Base-by-base conservation (phyloP, 176 grass and related monocot genomes). In the Coix lacrymajobi region DNA sequence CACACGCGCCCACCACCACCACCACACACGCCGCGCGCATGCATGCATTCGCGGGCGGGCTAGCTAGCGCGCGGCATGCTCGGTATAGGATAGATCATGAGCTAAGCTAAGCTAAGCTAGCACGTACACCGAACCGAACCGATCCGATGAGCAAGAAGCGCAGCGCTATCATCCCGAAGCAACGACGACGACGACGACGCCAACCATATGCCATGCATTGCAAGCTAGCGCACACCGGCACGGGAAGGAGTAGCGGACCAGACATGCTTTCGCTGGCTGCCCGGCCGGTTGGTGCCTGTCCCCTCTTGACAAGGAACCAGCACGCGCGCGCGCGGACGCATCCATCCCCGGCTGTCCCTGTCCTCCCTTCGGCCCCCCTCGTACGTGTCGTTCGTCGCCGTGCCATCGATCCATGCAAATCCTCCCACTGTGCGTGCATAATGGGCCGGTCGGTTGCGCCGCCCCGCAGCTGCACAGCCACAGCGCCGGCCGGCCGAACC, bases 241-340 rank as follows among this genome's bases (percentile, higher is more conserved):
- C 52, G 20, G 8, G 56, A 11, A 3, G 56, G n/a, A 1, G 57
- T 61, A 16, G 13, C 41, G n/a, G n/a, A 70, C 48, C 69, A 29
- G 61, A 30, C 71, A 84, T 49, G 82, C 82, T 77, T 76, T 65
- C 19, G 20, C 5, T 43, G 24, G 10, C 26, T 10, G 58, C 43
- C 11, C 31, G 60, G 29, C 32, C 73, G 61, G 72, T 84, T 76
- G 82, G 62, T 68, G 82, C 7, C 63, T 77, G 73, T 77, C 73
- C 48, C 82, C 73, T 58, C 62, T n/a, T 25, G 61, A 52, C 71
- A 83, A 36, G 28, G 40, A 74, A 34, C 66, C 49, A 68, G 2
- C 78, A 43, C 7, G 56, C 2, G 3, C 7, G 40, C 40, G 8
- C 69, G 3, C 66, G 14, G 14, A 14, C 2, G 6, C 26, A 12